phyloP scores from a whole-genome alignment of 1,284 basidiomycete genomes.

The Puccinia triticina region DNA sequence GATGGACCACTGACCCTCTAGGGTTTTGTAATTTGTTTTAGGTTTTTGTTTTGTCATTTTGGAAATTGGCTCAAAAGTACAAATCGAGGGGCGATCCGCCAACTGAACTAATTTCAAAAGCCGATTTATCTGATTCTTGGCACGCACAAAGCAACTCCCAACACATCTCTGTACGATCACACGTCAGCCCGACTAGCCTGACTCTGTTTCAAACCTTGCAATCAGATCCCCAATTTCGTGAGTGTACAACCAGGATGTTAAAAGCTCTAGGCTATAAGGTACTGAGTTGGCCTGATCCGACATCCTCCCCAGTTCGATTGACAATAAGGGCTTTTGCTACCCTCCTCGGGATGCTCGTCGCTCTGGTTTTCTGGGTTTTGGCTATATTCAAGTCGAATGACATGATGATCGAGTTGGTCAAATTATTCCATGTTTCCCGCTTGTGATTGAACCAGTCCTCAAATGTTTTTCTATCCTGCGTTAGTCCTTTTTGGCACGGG shows the following conservation, averaged over 20 bases:
- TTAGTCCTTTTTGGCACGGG: conserved; percentile 23
- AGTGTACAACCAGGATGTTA: neutral
- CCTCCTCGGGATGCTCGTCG: neutral
- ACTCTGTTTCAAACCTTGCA: neutral
- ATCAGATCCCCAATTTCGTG: conserved; percentile 24
- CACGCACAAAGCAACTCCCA: neutral
- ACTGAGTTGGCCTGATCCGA: neutral
- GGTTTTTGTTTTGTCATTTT: conserved; percentile 12
- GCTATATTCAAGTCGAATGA: conserved; percentile 7
- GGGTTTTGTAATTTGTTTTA: neutral
- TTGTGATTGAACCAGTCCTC: neutral
- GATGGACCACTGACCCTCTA: neutral
- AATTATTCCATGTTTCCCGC: neutral
- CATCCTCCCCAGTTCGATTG: conserved; percentile 1
- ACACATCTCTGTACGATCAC: neutral
- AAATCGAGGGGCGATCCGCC: neutral
- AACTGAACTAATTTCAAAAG: neutral
- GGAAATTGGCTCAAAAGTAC: conserved; percentile 11
- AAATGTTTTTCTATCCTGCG: neutral
- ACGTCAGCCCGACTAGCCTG: too few relatives aligned
- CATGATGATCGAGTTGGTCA: neutral
- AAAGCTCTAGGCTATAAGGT: neutral
- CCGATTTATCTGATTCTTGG: neutral
- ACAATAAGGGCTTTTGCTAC: neutral
- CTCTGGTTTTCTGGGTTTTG: neutral